Evolutionary conservation across 2,329 filamentous ascomycete genomes (phyloP), one percentile per base, ranked within the genome.

Genomic region (Sporothrix dimorphospora): DNA sequence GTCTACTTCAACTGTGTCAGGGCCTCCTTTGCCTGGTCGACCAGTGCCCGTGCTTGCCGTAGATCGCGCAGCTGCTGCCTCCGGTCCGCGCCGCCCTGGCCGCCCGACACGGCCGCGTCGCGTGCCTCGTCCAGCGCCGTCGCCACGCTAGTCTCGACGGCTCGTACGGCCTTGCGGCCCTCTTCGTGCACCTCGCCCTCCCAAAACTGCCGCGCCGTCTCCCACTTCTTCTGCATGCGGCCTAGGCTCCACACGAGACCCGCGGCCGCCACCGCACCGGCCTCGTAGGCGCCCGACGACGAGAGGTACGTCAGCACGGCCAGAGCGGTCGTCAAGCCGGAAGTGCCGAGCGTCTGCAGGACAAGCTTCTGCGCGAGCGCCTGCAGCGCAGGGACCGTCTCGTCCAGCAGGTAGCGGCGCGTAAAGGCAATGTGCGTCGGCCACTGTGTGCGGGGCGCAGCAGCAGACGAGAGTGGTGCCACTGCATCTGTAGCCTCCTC

Each of bases 321-420:
- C 0, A 91, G 82, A 0, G 85, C 84, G 0, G 82, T 83, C 0
- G 87, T 87, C 3, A 92, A 82, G 4, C 89, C 88, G 0, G 92
- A 92, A 0, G 93, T 93, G 69, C 90, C 91, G 0, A 93, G 82
- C 0, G 92, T 92, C 77, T 94, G 90, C 4, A 97, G 79, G 4
- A 97, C 89, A 1, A 94, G 87, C 72, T 86, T 88, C 80, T 94
- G 92, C 0, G 91, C 91, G 0, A 93, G 83, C 1, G 91, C 89
- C 77, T 94, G 92, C 3, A 94, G 83, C 1, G 90, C 88, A 1
- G 91, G 90, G 1, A 94, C 86, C 0, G 90, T 92, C 73, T 88
- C 85, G n/a, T 85, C 81, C 55, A 90, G 85, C 2, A 94, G 86
- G 75, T 89, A 89, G 47, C 86, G 83, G n/a, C 94, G 89, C 8